These are phyloP conservation scores for Bipolaris oryzae DNA, from an alignment of 2,329 filamentous ascomycete genomes.

Conservation along the genomic window DNA sequence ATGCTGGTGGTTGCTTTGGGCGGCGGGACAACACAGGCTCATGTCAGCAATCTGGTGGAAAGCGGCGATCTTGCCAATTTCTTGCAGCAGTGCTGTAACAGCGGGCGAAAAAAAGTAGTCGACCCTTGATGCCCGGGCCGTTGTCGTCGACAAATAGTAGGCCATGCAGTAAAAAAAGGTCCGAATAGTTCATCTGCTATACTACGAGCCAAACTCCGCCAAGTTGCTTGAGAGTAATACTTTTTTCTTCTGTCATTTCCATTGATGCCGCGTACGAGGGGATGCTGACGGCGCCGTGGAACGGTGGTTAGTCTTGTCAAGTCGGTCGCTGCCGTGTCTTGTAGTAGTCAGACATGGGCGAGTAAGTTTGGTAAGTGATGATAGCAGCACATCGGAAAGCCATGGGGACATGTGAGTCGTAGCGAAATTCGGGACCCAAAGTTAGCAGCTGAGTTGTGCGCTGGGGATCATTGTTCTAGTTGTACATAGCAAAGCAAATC, in stretches of 20 bases:
- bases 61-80: slow-evolving; percentile 5
- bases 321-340: not conserved
- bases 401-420: not conserved
- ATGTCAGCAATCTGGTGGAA: slow-evolving; percentile 8
- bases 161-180: slow-evolving; percentile 1
- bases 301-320: not conserved
- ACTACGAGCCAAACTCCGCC: slow-evolving; percentile 5
- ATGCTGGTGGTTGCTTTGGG: slow-evolving; percentile 18
- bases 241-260: not conserved
- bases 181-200: slow-evolving; percentile 1
- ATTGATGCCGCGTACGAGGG: not conserved
- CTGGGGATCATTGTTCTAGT: slow-evolving; percentile 14
- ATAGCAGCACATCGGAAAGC: not conserved
- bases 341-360: not conserved
- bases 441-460: slow-evolving; percentile 14
- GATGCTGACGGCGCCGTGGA: not conserved
- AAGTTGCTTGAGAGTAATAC: slow-evolving; percentile 22
- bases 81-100: slow-evolving; percentile 1
- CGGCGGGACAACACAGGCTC: slow-evolving; percentile 15
- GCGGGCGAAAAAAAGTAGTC: slow-evolving; percentile 10
- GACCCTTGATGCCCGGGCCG: not conserved
- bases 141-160: not conserved
- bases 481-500: slow-evolving; percentile 10
- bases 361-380: not conserved
- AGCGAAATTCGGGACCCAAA: slow-evolving; percentile 28